Base-by-base conservation (phyloP, 306 rosid genomes). In the Gynostemma pentaphyllum region DNA sequence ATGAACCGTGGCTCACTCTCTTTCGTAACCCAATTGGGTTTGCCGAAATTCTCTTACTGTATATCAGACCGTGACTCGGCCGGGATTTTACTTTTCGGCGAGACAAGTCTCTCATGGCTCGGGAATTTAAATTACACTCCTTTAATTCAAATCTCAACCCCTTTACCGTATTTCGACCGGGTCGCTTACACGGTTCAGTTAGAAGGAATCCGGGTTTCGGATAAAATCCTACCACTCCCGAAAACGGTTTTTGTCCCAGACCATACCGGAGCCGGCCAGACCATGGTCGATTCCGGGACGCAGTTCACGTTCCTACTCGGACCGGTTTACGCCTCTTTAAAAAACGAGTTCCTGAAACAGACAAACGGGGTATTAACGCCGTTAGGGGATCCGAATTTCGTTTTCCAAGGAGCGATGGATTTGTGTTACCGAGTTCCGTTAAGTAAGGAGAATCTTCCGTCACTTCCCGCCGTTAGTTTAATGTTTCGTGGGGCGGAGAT, bases 181-280 rank as follows among this genome's bases (percentile, higher is more conserved):
- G 90, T 73, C 8, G 95, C 97, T 0, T 90, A 90, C 79, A 78
- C 94, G 4, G 88, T 90, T 2, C 85, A 72, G 21, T 83, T 90
- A 9, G 71, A 82, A 0, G 95, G 97, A 1, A 90, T 90, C 5
- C 71, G 68, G 27, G 94, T 90, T 11, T 70, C 78, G 15, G 32
- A 52, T 0, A 84, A 79, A 45, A 13, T 42, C 0, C 28, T 90
- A 0, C 64, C 79, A 0, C 70, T 87, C 1, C 81, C 88, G 16
- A 78, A 82, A 26, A 63, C 94, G 0, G 54, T 59, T 0, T 78
- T 82, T 2, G 67, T 53, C 0, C 94, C 97, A 19, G 95, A 90
- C 55, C 97, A 90, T 28, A 84, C 94, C 28, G 95, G 95, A 18
- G 95, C 97, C 30, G 95, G 97, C 14, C 97, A 90, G 42, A 84